phyloP scores from a whole-genome alignment of 495 filamentous ascomycete genomes.

The Penicillium flavigenum region DNA sequence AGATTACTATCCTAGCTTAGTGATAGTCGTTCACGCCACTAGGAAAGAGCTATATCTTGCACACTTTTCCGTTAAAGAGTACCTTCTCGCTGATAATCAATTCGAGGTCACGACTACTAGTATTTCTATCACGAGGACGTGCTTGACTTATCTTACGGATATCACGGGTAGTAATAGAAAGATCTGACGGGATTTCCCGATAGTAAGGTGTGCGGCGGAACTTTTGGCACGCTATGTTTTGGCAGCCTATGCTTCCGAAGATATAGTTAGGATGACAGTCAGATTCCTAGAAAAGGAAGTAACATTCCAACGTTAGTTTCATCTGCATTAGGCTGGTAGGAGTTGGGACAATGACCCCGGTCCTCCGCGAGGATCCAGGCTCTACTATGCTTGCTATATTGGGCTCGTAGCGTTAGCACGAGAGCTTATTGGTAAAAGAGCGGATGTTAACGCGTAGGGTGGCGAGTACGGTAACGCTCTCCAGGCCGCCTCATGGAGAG shows the following conservation, averaged over 20 bases:
- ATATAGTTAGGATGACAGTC: conserved; percentile 10
- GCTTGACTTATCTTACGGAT: conserved; percentile 30
- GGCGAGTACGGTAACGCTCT: conserved; percentile 29
- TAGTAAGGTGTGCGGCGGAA: conserved; percentile 22
- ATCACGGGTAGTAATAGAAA: conserved; percentile 13
- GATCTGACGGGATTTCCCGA: conserved; percentile 21
- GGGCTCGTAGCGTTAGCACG: conserved; percentile 17
- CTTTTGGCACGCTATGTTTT: conserved; percentile 21
- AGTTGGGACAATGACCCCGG: not conserved
- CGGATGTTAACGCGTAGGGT: conserved; percentile 30
- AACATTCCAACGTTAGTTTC: conserved; percentile 20
- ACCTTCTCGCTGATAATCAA: conserved; percentile 16
- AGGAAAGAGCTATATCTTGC: conserved; percentile 24
- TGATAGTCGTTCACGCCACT: conserved; percentile 12
- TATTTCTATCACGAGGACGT: conserved; percentile 24
- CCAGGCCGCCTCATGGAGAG: conserved; percentile 21
- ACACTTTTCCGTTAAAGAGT: conserved; percentile 35
- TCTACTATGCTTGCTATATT: conserved; percentile 20
- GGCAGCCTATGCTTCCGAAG: conserved; percentile 13
- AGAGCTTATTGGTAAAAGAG: conserved; percentile 19
- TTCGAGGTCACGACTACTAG: conserved; percentile 19
- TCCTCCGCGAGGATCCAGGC: conserved; percentile 6
- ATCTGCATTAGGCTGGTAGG: conserved; percentile 12
- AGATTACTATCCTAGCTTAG: conserved; percentile 20
- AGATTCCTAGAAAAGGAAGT: conserved; percentile 18